These are phyloP conservation scores for Phytophthora hibernalis DNA, from an alignment of 352 stramenopile species.

Conservation along the genomic window DNA sequence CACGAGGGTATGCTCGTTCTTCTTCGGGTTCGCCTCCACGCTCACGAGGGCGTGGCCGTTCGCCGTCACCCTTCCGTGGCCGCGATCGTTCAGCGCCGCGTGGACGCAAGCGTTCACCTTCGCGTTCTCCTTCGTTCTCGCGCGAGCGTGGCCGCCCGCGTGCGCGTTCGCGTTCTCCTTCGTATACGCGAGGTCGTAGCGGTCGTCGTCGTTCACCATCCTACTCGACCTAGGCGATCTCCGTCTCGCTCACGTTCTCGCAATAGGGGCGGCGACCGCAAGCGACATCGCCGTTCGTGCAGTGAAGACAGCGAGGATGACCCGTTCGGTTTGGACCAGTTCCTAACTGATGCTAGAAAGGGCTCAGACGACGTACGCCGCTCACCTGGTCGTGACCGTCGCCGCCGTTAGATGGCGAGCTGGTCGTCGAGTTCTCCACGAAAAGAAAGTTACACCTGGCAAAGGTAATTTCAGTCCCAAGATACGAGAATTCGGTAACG, in stretches of 20 bases:
- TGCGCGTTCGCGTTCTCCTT: constrained; percentile 39
- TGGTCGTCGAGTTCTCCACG: background rate
- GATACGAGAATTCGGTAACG: constrained; percentile 3
- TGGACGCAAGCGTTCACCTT: constrained; percentile 34
- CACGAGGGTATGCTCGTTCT: constrained; percentile 37
- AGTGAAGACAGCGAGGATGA: constrained; percentile 72
- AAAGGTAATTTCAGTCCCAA: background rate
- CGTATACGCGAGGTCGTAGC: constrained; percentile 34
- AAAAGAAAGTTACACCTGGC: background rate
- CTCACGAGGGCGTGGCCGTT: constrained; percentile 33
- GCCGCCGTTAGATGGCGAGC: constrained; percentile 37
- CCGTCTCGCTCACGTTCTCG: constrained; percentile 49
- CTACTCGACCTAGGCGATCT: constrained; percentile 43
- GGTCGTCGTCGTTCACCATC: constrained; percentile 40
- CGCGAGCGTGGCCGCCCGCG: constrained; percentile 26
- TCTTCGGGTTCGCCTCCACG: constrained; percentile 37
- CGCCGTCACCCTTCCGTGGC: constrained; percentile 23
- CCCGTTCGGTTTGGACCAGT: constrained; percentile 87
- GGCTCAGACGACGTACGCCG: constrained; percentile 35
- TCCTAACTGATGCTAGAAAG: constrained; percentile 79
- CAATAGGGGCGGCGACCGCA: constrained; percentile 50
- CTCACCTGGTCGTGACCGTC: constrained; percentile 36
- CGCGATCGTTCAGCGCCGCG: constrained; percentile 31
- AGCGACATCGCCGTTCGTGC: constrained; percentile 52
- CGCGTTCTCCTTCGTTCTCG: constrained; percentile 31